Conservation (phyloP, 176 grass and related monocot species). For the Tillandsia leiboldiana region DNA sequence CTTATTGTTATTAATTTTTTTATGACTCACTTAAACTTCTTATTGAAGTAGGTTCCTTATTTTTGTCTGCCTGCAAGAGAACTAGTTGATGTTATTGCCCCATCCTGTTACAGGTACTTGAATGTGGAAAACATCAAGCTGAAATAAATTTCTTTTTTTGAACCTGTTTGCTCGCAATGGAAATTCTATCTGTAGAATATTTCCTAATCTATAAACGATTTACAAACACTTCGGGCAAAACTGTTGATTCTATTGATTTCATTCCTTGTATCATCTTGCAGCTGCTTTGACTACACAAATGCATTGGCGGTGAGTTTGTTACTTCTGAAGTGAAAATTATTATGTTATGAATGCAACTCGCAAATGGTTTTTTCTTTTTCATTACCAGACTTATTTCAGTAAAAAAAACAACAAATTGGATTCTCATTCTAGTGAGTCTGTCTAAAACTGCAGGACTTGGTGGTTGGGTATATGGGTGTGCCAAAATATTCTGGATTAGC, state of each 20-base stretch:
- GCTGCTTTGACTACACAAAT: constrained; percentile 99
- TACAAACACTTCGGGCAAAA: too few relatives aligned
- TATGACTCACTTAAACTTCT: neutral
- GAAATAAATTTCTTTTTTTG: too few relatives aligned
- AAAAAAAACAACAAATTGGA: too few relatives aligned
- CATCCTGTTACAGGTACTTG: constrained; percentile 89
- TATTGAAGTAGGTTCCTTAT: constrained; percentile 76
- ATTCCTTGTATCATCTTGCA: constrained; percentile 33
- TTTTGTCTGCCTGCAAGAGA: constrained; percentile 94
- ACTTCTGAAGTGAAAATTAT: neutral
- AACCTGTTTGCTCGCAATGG: too few relatives aligned
- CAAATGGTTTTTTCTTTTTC: constrained; percentile 12
- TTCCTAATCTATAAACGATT: too few relatives aligned
- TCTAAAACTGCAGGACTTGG: constrained; percentile 65
- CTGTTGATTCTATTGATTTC: neutral
- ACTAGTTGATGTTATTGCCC: constrained; percentile 95
- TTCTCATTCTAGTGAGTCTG: too few relatives aligned
- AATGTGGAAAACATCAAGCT: neutral
- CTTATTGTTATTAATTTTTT: too few relatives aligned
- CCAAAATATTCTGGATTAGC: constrained; percentile 79
- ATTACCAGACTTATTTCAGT: neutral
- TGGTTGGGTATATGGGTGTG: constrained; percentile 95
- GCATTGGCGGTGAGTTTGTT: constrained; percentile 68
- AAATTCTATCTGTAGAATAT: too few relatives aligned
- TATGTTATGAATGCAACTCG: neutral